Evolutionary conservation across 2,329 filamentous ascomycete species (phyloP), one percentile per base, ranked within the genome.

Genomic region (Calonectria honghensis): DNA sequence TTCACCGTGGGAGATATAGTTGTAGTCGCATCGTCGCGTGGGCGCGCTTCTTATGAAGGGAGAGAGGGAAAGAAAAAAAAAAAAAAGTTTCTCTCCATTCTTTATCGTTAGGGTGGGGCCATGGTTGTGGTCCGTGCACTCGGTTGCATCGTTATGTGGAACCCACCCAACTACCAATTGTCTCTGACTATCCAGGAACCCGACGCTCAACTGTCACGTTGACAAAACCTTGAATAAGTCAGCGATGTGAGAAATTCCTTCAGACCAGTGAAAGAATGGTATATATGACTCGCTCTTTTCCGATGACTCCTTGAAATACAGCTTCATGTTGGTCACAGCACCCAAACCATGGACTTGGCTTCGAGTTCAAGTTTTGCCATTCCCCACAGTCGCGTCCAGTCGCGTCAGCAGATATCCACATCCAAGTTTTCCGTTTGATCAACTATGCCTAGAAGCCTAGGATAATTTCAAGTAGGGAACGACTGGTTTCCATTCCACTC

Each of bases 21-120:
- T 76, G 76, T 64, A 73, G 74, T 77, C 71, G 78, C 80, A 82
- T 82, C 65, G 76, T 81, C 76, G 77, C 73, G 77, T 73, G 65
- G 73, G 61, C 72, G 61, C 69, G 73, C 71, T 76, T 79, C 72
- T 79, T 76, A 73, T 72, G 75, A 76, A 79, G 76, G 78, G 76
- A 77, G 79, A 73, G 57, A 67, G 75, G 35, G 29, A 57, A 65
- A 68, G 24, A 24, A 24, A 66, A 76, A 79, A 24, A 24, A 24
- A 84, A 84, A 84, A 83, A 81, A 77, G 75, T 77, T 79, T 77
- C 75, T 75, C 72, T 76, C 61, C 73, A 75, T 77, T 80, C 79
- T 80, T 78, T 76, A 82, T 82, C 79, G 78, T 76, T 75, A 77
- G 74, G 70, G 73, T 24, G 74, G 77, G 79, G 74, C 64, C 67